Conservation (phyloP, 495 filamentous ascomycete genomes). For the Aspergillus ostianus region DNA sequence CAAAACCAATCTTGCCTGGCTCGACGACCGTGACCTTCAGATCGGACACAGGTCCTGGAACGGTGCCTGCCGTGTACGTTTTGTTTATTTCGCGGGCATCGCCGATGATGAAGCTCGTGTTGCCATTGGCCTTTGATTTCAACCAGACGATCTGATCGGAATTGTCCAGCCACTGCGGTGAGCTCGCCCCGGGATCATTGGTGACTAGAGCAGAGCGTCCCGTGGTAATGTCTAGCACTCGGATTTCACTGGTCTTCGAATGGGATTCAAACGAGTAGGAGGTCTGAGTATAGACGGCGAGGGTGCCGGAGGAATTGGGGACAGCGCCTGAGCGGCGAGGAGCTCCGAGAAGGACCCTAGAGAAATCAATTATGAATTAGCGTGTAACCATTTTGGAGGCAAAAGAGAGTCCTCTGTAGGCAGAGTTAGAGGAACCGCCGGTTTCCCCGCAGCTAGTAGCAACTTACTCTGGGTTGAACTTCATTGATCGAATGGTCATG, state of each 20-base stretch:
- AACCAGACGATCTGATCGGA: slow-evolving; percentile 64
- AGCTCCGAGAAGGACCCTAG: slow-evolving; percentile 73
- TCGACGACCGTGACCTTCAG: slow-evolving; percentile 66
- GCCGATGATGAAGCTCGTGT: slow-evolving; percentile 61
- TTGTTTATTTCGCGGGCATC: slow-evolving; percentile 53
- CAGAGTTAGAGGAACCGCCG: not conserved
- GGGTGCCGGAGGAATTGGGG: slow-evolving; percentile 69
- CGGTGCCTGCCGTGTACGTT: slow-evolving; percentile 60
- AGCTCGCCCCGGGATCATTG: slow-evolving; percentile 59
- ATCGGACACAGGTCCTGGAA: slow-evolving; percentile 70
- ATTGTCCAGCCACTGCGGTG: slow-evolving; percentile 74
- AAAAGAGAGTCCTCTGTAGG: not conserved
- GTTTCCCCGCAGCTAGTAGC: not conserved
- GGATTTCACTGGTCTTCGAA: slow-evolving; percentile 70
- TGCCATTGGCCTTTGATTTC: slow-evolving; percentile 61
- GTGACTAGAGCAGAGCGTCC: slow-evolving; percentile 66
- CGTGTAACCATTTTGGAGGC: not conserved
- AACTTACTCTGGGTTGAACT: slow-evolving; percentile 68
- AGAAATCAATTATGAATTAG: not conserved
- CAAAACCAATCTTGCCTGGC: slow-evolving; percentile 65
- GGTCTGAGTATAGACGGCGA: slow-evolving; percentile 69
- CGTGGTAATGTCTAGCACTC: slow-evolving; percentile 66
- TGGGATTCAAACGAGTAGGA: slow-evolving; percentile 84
- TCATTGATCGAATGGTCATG: slow-evolving; percentile 66
- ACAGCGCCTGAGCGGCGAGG: slow-evolving; percentile 75